Evolutionary conservation across 257 asterid species (phyloP).

Genomic region (Przewalskia tangutica): DNA sequence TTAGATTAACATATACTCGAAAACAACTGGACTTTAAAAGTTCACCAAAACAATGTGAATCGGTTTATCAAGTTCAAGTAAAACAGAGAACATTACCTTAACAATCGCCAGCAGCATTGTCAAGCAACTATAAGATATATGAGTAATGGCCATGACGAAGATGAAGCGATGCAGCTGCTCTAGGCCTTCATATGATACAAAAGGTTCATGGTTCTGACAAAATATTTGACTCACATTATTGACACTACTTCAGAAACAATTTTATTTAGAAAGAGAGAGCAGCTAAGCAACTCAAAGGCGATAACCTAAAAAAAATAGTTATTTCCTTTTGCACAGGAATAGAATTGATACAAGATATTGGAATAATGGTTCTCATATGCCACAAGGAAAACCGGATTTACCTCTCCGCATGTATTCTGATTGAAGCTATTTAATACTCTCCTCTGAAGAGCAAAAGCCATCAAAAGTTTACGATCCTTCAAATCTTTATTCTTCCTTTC

Average conservation of each 20-base stretch:
- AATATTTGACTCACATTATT: background rate
- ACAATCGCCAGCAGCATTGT: slow-evolving; percentile 94
- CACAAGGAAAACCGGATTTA: slow-evolving; percentile 15
- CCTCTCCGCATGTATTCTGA: slow-evolving; percentile 68
- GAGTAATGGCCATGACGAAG: slow-evolving; percentile 95
- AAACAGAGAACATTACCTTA: slow-evolving; percentile 45
- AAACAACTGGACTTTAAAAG: background rate
- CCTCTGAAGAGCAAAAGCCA: slow-evolving; percentile 33
- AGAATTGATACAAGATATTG: background rate
- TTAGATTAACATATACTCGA: background rate
- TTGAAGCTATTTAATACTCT: slow-evolving; percentile 55
- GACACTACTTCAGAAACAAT: background rate
- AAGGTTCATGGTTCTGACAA: slow-evolving; percentile 75
- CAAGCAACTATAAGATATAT: slow-evolving; percentile 88
- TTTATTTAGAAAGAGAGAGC: slow-evolving; percentile 1
- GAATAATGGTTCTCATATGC: background rate
- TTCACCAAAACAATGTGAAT: background rate
- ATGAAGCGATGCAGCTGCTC: slow-evolving; percentile 98
- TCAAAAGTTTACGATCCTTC: slow-evolving; percentile 53
- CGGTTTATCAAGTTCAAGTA: background rate
- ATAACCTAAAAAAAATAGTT: background rate
- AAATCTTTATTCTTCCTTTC: slow-evolving; percentile 28
- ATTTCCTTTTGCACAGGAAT: background rate
- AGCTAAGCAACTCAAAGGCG: background rate
- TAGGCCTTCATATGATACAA: slow-evolving; percentile 94